Conservation (phyloP, 768 basidiomycete species). For the Suillus placidus region DNA sequence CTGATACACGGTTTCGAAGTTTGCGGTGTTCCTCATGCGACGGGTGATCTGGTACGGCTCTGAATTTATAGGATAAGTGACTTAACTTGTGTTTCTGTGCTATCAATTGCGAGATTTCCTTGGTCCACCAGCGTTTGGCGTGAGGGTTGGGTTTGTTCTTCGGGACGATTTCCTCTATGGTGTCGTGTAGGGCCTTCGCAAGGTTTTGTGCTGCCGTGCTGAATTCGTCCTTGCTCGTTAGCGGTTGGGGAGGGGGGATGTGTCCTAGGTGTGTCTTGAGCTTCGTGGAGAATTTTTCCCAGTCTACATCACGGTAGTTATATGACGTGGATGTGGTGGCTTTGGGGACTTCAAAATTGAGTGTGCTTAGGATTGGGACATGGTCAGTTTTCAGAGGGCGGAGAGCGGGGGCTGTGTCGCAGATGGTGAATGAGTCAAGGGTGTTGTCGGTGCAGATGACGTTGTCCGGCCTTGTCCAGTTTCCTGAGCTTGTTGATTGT, state of each 20-base stretch:
- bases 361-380: constrained; percentile 30
- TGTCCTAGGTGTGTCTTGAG: neutral
- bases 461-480: constrained; percentile 40
- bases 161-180: constrained; percentile 5
- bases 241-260: neutral
- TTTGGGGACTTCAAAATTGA: constrained; percentile 20
- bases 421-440: constrained; percentile 21
- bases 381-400: constrained; percentile 35
- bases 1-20: constrained; percentile 3
- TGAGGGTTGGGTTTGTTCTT: constrained; percentile 11
- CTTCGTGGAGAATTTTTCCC: constrained; percentile 20
- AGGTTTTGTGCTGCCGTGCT: neutral
- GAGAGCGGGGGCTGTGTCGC: constrained; percentile 19
- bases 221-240: neutral
- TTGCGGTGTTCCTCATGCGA: constrained; percentile 12
- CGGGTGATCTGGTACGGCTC: constrained; percentile 14
- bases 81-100: neutral
- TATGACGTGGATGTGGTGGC: neutral
- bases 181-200: neutral
- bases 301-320: constrained; percentile 29
- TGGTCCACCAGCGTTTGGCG: constrained; percentile 7
- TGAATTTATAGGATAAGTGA: constrained; percentile 4
- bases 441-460: constrained; percentile 30
- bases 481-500: constrained; percentile 19
- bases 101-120: neutral